Percentiles rank a stretch among this genome's conserved stretches.
These are phyloP conservation scores for Conticribra guillardii DNA, from an alignment of 108 stramenopile genomes.

Conservation along the genomic window DNA sequence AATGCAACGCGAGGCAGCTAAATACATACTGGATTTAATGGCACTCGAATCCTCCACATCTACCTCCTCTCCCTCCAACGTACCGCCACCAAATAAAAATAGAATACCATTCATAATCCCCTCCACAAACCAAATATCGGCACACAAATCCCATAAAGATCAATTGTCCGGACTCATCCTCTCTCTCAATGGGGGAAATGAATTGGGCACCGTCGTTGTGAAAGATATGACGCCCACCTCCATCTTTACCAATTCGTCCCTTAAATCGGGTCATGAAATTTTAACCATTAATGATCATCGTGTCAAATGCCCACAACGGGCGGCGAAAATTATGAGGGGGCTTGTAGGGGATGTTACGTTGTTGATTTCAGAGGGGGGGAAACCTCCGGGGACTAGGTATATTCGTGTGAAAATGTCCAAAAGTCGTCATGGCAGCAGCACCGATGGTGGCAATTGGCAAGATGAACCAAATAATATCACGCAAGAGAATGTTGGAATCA, in stretches of 20 bases:
- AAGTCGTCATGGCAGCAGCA: not conserved
- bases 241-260: conserved; percentile 19
- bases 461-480: not conserved
- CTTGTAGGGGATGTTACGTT: conserved; percentile 17
- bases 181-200: conserved; percentile 2
- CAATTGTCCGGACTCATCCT: conserved; percentile 29
- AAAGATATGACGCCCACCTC: conserved; percentile 25
- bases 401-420: conserved; percentile 13
- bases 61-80: conserved; percentile 1
- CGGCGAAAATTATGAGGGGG: conserved; percentile 28
- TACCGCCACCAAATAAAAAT: not conserved
- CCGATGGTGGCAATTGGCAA: not conserved
- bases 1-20: not conserved
- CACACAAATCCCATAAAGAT: conserved; percentile 18
- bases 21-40: not conserved
- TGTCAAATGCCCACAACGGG: conserved; percentile 31
- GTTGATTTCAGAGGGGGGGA: conserved; percentile 14
- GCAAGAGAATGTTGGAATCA: conserved; percentile 7
- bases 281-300: conserved; percentile 25
- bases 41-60: not conserved
- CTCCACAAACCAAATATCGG: conserved; percentile 6
- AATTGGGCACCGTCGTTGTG: conserved; percentile 7
- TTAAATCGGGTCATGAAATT: conserved; percentile 23
- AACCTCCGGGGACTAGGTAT: conserved; percentile 27
- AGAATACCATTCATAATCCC: conserved; percentile 12